phyloP scores from a whole-genome alignment of 768 basidiomycete genomes.

The Peribolospora baueri region DNA sequence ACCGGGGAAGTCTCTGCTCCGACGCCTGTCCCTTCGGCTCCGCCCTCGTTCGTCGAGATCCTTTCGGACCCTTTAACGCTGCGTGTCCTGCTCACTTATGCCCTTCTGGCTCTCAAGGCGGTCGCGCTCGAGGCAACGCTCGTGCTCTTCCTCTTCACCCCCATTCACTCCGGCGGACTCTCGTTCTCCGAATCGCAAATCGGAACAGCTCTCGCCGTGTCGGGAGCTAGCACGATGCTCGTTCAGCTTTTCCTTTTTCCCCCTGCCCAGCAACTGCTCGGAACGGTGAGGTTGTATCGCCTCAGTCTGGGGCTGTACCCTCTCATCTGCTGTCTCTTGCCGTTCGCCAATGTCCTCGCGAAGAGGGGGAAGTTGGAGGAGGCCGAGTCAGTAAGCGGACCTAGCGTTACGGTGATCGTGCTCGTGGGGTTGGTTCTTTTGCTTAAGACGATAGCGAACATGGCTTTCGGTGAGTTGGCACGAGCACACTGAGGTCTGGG shows the following conservation, averaged over 20 bases:
- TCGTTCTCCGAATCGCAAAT: neutral
- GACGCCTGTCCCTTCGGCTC: no score
- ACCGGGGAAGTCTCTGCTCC: no score
- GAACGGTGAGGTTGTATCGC: conserved; percentile 10
- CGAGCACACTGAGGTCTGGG: neutral
- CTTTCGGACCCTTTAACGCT: no score
- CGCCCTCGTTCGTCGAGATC: no score
- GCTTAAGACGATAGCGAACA: conserved; percentile 2
- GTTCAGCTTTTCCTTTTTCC: conserved; percentile 11
- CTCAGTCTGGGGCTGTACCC: conserved; percentile 6
- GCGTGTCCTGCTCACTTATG: no score
- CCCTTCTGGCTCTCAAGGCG: no score
- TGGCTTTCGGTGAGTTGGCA: neutral
- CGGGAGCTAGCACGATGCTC: conserved; percentile 4
- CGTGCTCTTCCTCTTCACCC: no score
- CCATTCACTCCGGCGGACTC: no score
- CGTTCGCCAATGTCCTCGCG: conserved; percentile 6
- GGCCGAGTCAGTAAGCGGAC: no score
- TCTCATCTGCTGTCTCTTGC: conserved; percentile 7
- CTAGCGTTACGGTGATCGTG: neutral
- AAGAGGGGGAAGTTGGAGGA: no score
- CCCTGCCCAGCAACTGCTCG: conserved; percentile 6
- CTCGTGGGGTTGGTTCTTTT: neutral
- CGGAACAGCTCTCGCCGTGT: conserved; percentile 8
- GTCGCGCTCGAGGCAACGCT: no score